A percentile compares a stretch with the other conserved stretches of the same genome.
Conservation (phyloP, 192 early-diverging fungal genomes). For the Backusella mclennaniae region DNA sequence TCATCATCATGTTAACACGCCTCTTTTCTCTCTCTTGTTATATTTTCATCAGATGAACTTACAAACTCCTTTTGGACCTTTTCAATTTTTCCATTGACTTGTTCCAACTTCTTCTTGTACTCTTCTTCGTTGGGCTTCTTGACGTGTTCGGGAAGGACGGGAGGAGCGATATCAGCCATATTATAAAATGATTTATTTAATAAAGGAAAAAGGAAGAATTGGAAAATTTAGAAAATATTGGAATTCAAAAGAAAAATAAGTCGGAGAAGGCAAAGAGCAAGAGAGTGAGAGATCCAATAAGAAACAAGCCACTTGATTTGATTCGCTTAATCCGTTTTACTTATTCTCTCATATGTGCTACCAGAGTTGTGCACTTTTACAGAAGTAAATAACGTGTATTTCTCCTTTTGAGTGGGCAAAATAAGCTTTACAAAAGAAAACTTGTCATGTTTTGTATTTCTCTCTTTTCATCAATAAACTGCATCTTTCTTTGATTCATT, state of each 20-base stretch:
- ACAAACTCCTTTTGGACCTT: conserved; percentile 33
- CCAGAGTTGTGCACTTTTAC: no score
- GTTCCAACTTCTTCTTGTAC: conserved; percentile 21
- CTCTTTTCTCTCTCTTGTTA: not conserved
- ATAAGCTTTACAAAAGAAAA: no score
- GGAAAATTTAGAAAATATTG: not conserved
- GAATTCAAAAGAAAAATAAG: not conserved
- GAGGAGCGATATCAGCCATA: conserved; percentile 21
- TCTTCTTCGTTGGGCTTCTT: conserved; percentile 34
- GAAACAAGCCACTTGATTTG: no score
- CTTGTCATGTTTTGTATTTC: no score
- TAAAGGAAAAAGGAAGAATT: conserved; percentile 8
- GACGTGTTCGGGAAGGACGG: conserved; percentile 18
- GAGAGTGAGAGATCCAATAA: no score
- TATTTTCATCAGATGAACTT: conserved; percentile 13
- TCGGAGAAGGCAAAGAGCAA: no score
- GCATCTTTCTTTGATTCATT: no score
- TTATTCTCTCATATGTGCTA: no score
- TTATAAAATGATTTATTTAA: not conserved
- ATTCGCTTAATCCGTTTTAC: no score
- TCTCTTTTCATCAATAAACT: no score
- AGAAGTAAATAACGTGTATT: no score
- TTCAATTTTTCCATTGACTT: conserved; percentile 20
- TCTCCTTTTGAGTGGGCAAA: no score
- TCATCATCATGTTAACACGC: not conserved